Evolutionary conservation across 768 basidiomycete genomes (phyloP), one percentile per base, ranked within the genome.

Genomic region (Hypsizygus marmoreus): DNA sequence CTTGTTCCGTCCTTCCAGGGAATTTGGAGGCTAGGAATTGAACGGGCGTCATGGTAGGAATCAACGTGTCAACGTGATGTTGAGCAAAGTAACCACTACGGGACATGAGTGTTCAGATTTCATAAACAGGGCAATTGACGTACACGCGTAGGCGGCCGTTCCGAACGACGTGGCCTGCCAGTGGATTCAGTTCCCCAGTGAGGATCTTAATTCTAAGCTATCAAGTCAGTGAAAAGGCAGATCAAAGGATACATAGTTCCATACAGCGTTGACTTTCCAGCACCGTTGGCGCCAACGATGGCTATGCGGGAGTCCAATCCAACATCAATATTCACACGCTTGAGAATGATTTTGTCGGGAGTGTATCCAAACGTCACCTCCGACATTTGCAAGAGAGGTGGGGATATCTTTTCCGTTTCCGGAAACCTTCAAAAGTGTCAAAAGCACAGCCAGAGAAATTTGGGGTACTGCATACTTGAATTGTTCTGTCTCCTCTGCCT

Each of bases 401-500:
- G 95, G 4, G 97, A 94, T 56, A 98, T 91, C 72, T 98, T 98
- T 60, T 98, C 97, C 6, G 93, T 84, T 48, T 97, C 95, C 1
- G 93, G 92, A 77, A 99, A 91, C 57, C 90, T 91, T 30, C 6
- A 20, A 1, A 28, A 26, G 22, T 25, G 46, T 39, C 23, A 38
- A 31, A 39, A 35, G 32, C 12, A 17, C 10, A 31, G 5, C 23
- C 2, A 12, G 22, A 23, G 8, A n/a, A 11, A 20, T 17, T 34
- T 8, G 14, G 26, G 16, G 17, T 16, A 36, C 25, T 6, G 1
- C 71, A 14, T 49, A 89, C 85, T 83, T 95, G 80, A 99, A 99
- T 25, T 77, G 86, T 67, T 98, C 95, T 5, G 81, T 87, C 59
- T 97, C 95, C 36, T 94, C 94, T 56, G 81, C 79, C 63, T 94